Percentiles rank a stretch among this genome's conserved stretches.
These are phyloP conservation scores for Penicillium steckii DNA, from an alignment of 495 filamentous ascomycete genomes.

Conservation along the genomic window DNA sequence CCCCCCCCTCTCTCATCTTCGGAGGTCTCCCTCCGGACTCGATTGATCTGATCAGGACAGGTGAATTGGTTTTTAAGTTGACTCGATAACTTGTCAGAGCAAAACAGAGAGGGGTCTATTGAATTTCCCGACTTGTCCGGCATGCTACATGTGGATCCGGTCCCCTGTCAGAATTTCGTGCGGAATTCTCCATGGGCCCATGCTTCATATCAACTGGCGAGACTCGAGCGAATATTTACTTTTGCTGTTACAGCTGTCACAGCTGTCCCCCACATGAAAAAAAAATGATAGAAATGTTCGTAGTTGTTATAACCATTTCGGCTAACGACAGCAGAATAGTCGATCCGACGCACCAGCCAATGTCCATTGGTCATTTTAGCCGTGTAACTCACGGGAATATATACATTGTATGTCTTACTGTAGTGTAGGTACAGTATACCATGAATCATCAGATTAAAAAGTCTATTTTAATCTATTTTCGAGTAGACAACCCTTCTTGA, in stretches of 20 bases:
- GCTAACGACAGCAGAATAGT: no score
- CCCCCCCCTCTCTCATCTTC: neutral
- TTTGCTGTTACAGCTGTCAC: neutral
- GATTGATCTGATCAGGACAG: no score
- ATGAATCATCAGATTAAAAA: neutral
- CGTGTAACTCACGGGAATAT: no score
- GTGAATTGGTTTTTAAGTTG: no score
- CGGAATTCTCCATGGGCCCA: constrained; percentile 12
- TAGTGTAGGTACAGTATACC: no score
- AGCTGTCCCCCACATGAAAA: neutral
- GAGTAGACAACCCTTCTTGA: no score
- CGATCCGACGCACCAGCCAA: no score
- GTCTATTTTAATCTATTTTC: no score
- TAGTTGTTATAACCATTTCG: no score
- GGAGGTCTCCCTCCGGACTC: neutral
- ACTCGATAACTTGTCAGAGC: neutral
- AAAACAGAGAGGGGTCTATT: neutral
- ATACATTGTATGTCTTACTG: no score
- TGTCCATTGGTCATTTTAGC: no score
- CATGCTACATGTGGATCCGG: constrained; percentile 14
- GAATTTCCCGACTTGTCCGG: neutral
- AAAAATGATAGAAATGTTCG: no score
- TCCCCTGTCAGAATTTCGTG: constrained; percentile 15
- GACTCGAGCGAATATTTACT: neutral
- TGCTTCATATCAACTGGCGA: neutral